Conservation (phyloP, 2,329 filamentous ascomycete genomes). For the Leptodontidium sp. region DNA sequence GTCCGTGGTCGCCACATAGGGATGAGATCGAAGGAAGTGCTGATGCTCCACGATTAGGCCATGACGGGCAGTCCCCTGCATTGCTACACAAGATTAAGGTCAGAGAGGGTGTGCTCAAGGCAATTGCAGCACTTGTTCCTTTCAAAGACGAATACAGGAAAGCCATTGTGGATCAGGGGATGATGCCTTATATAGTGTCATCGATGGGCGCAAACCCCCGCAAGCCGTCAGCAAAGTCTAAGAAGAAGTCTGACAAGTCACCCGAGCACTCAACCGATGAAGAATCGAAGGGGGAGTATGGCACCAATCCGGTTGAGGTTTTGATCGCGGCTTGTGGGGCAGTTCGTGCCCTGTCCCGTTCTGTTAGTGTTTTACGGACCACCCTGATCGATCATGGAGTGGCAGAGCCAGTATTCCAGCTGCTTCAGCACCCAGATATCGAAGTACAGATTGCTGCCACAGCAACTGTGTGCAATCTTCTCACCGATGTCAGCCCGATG, state of each 20-base stretch:
- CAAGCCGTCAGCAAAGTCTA: constrained; percentile 53
- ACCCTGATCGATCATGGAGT: constrained; percentile 87
- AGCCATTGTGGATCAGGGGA: constrained; percentile 81
- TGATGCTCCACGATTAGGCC: constrained; percentile 62
- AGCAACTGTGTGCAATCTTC: constrained; percentile 82
- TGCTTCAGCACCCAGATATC: constrained; percentile 77
- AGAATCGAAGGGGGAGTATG: constrained; percentile 58
- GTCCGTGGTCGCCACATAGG: constrained; percentile 60
- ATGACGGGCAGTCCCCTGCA: constrained; percentile 65
- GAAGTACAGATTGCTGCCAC: constrained; percentile 89
- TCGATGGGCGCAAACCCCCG: constrained; percentile 73
- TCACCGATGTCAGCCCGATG: constrained; percentile 91
- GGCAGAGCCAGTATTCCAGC: constrained; percentile 76
- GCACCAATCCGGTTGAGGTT: constrained; percentile 77
- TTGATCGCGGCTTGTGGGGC: constrained; percentile 87
- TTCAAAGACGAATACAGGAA: constrained; percentile 88
- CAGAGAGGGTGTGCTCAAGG: constrained; percentile 78
- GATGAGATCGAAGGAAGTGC: constrained; percentile 33
- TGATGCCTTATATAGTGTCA: constrained; percentile 82
- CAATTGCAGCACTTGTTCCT: constrained; percentile 81
- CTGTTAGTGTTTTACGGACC: constrained; percentile 83
- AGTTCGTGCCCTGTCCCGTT: constrained; percentile 82
- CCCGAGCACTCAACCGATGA: constrained; percentile 29
- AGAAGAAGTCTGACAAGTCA: constrained; percentile 50
- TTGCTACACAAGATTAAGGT: constrained; percentile 76